Evolutionary conservation across 805 yeast genomes (phyloP).

Genomic region (Starmerella sp.): DNA sequence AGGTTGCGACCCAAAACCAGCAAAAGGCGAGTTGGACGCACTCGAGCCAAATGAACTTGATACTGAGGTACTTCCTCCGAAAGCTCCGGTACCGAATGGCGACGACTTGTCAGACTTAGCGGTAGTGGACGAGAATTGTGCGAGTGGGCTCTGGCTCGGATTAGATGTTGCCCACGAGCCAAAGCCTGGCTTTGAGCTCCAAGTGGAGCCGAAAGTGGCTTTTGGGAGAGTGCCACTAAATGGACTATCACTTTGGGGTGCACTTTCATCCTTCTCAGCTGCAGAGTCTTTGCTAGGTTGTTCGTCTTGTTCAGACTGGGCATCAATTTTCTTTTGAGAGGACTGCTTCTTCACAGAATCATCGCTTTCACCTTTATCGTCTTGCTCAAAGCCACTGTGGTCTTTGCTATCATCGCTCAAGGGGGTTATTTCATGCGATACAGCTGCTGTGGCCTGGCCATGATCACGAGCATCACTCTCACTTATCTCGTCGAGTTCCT

Average conservation of each 20-base stretch:
- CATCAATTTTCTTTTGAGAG: no score
- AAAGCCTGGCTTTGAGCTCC: neutral
- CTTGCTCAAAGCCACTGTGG: neutral
- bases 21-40: neutral
- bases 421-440: neutral
- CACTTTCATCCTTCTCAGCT: neutral
- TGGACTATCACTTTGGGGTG: no score
- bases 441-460: neutral
- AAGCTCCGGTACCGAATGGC: neutral
- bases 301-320: no score
- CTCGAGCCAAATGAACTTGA: neutral
- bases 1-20: neutral
- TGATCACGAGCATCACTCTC: neutral
- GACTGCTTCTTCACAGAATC: no score
- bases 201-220: neutral
- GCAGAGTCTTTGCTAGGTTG: no score
- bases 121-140: neutral
- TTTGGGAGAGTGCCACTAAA: neutral
- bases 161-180: neutral
- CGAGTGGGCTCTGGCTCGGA: neutral
- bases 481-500: constrained; percentile 8
- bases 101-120: neutral
- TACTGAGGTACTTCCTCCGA: neutral
- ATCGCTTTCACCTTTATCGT: no score
- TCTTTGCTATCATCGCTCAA: neutral